Conservation (phyloP, 2,329 filamentous ascomycete genomes). For the Ascosphaera apis region DNA sequence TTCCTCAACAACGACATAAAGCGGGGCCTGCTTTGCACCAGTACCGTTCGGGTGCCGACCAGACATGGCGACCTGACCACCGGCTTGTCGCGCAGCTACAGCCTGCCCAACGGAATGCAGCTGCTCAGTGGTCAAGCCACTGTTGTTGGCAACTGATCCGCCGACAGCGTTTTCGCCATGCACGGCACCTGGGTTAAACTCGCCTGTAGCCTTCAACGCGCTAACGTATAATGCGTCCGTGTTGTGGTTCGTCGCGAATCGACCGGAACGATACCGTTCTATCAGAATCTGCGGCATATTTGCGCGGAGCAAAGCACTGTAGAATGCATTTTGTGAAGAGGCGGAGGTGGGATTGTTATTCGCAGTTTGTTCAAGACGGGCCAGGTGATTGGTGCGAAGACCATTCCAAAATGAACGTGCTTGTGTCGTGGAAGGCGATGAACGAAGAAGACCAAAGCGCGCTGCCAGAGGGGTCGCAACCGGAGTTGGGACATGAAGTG, state of each 20-base stretch:
- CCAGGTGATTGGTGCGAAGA: constrained; percentile 33
- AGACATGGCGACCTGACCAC: constrained; percentile 36
- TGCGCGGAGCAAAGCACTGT: constrained; percentile 68
- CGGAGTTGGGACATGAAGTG: neutral
- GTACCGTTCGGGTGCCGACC: constrained; percentile 26
- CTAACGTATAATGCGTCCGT: constrained; percentile 61
- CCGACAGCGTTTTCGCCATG: neutral
- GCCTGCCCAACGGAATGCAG: constrained; percentile 63
- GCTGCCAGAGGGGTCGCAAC: neutral
- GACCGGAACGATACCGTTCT: constrained; percentile 67
- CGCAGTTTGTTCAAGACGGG: constrained; percentile 69
- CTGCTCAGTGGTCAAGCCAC: constrained; percentile 34
- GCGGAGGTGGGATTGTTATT: constrained; percentile 81
- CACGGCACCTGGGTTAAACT: neutral
- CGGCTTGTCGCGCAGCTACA: constrained; percentile 46
- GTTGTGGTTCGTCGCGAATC: constrained; percentile 57
- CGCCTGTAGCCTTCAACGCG: constrained; percentile 29
- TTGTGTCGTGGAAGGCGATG: neutral
- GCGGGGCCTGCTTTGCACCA: constrained; percentile 59
- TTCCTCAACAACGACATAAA: constrained; percentile 92
- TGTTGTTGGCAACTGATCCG: constrained; percentile 2
- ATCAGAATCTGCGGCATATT: constrained; percentile 87
- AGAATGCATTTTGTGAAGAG: constrained; percentile 79
- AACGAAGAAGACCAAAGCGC: too few species aligned
- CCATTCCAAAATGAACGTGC: neutral